A percentile compares a stretch with the other conserved stretches of the same genome.
These are phyloP conservation scores for Cryphonectria nitschkei DNA, from an alignment of 2,329 filamentous ascomycete genomes.

Conservation along the genomic window DNA sequence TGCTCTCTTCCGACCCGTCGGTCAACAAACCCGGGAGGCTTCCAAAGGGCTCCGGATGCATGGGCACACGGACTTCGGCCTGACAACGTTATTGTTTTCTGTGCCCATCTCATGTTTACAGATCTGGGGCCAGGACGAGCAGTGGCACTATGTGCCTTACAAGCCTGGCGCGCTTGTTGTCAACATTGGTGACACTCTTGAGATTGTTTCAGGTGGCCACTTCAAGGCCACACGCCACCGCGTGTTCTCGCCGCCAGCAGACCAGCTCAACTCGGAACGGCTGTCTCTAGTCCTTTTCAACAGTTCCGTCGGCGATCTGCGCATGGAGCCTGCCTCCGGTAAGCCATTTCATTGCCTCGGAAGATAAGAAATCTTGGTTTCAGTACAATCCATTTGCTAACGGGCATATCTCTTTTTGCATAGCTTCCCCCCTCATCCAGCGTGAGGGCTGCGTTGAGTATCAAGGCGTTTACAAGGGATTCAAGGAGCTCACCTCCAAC, in stretches of 20 bases:
- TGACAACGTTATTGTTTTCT: conserved; percentile 50
- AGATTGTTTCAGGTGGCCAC: conserved; percentile 50
- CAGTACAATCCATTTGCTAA: neutral
- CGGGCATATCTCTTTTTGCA: too few species aligned
- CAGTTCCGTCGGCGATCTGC: conserved; percentile 48
- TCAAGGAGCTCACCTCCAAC: conserved; percentile 45
- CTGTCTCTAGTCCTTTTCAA: conserved; percentile 50
- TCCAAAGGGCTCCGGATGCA: conserved; percentile 47
- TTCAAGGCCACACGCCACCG: conserved; percentile 51
- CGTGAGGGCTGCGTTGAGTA: conserved; percentile 47
- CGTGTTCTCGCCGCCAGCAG: conserved; percentile 46
- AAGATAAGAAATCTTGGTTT: neutral
- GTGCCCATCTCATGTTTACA: conserved; percentile 52
- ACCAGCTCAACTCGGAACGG: conserved; percentile 45
- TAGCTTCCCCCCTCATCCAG: conserved; percentile 38
- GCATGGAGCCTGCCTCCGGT: conserved; percentile 44
- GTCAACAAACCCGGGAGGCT: conserved; percentile 38
- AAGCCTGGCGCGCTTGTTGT: conserved; percentile 51
- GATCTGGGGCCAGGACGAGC: conserved; percentile 47
- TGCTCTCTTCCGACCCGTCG: conserved; percentile 45
- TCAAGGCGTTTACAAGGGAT: conserved; percentile 51
- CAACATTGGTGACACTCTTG: conserved; percentile 50
- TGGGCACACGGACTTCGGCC: conserved; percentile 53
- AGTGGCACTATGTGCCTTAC: conserved; percentile 52
- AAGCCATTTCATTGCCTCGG: neutral